A percentile compares a stretch with the other conserved stretches of the same genome.
Evolutionary conservation across 495 filamentous ascomycete genomes (phyloP).

Genomic region (Aspergillus heteromorphus): DNA sequence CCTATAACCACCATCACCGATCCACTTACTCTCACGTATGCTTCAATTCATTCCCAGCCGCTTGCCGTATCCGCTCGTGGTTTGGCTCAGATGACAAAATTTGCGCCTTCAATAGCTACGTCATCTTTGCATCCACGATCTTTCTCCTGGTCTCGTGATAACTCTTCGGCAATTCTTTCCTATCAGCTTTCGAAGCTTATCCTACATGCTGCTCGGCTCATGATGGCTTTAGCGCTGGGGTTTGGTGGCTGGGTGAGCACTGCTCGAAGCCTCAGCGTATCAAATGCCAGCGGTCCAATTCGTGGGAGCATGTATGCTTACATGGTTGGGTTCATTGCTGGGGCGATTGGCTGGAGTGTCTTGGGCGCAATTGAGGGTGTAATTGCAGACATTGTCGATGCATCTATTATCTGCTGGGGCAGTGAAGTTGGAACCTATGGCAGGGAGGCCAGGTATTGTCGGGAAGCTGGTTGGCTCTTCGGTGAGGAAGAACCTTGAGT

Average conservation of each 20-base stretch:
- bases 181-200: constrained; percentile 90
- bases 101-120: constrained; percentile 55
- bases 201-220: constrained; percentile 80
- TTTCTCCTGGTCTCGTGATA: constrained; percentile 36
- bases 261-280: constrained; percentile 61
- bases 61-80: constrained; percentile 69
- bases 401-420: constrained; percentile 86
- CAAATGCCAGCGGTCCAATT: constrained; percentile 47
- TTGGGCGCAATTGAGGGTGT: constrained; percentile 94
- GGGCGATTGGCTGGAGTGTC: constrained; percentile 90
- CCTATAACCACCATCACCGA: constrained; percentile 81
- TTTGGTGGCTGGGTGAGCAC: constrained; percentile 98
- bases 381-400: constrained; percentile 87
- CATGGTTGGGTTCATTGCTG: constrained; percentile 84
- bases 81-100: constrained; percentile 69
- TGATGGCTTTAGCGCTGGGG: constrained; percentile 83
- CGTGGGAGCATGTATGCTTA: constrained; percentile 93
- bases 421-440: constrained; percentile 71
- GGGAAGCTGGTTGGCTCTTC: constrained; percentile 81
- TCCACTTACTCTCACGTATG: constrained; percentile 85
- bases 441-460: constrained; percentile 72
- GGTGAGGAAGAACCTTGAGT: constrained; percentile 26
- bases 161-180: constrained; percentile 48
- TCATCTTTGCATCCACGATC: constrained; percentile 44
- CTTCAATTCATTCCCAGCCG: constrained; percentile 86